Evolutionary conservation across 306 rosid species (phyloP), one percentile per base, ranked within the genome.

Genomic region (Quillaja saponaria): DNA sequence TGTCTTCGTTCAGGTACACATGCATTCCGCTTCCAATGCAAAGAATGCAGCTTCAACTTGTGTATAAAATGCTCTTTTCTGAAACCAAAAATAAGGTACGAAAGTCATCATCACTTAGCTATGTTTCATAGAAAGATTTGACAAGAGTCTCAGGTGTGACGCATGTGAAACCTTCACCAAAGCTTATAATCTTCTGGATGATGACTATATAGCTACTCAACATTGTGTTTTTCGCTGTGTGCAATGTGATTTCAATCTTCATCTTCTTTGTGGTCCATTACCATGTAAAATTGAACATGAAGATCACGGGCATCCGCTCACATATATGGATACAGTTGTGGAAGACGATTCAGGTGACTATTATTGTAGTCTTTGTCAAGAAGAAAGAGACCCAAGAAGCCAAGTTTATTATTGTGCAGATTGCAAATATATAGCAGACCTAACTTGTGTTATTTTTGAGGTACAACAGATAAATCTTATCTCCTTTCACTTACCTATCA

Each of bases 231-330:
- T 49, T 4, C 6, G 47, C 4, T 35, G 66, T 21, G 6, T 17
- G 37, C 7, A 15, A 11, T 63, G 66, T 13, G 0, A 47, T 17
- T 47, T 47, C 33, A 63, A 34, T 7, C 16, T 63, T 12, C 68
- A 63, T 49, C 48, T 63, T 7, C n/a, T 63, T 8, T 48, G 58
- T 13, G 48, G 58, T 6, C 68, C 58, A 9, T 18, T 63, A 46
- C 68, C 68, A 11, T 28, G 15, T 8, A 19, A 9, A 13, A 18
- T 63, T 3, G 18, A 49, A 37, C 35, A 12, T 49, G 52, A 63
- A 6, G 49, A 6, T 6, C 48, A 49, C 13, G 13, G 49, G 0
- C 68, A 49, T 17, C 0, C 48, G 8, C 42, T 63, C 16, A 18
- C 13, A 48, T 48, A 35, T 17, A 13, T 63, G 37, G 58, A 49